phyloP scores from a whole-genome alignment of 176 grass and related monocot species.

The Eragrostis curvula region DNA sequence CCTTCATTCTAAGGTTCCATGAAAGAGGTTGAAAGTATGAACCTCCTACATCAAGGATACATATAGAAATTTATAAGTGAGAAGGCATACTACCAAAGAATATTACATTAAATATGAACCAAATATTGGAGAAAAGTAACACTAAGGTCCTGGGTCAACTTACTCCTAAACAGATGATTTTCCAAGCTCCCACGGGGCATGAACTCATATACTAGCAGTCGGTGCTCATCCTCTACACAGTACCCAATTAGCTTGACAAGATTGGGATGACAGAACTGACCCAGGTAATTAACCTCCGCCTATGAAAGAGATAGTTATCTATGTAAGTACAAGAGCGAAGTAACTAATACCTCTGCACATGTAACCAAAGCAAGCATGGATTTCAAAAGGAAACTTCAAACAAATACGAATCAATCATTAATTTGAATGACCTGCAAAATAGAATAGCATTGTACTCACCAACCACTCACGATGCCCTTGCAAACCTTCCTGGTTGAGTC shows the following conservation, averaged over 20 bases:
- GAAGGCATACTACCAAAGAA: not conserved
- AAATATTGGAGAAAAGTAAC: not conserved
- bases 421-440: conserved; percentile 22
- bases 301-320: conserved; percentile 37
- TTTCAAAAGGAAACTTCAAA: conserved; percentile 26
- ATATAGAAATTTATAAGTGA: conserved; percentile 33
- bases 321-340: conserved; percentile 29
- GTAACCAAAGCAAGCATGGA: not conserved
- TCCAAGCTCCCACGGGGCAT: conserved; percentile 97
- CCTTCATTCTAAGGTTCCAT: conserved; percentile 94
- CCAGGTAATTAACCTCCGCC: conserved; percentile 93
- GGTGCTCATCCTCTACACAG: conserved; percentile 82
- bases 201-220: conserved; percentile 88
- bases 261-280: conserved; percentile 84
- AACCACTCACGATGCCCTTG: conserved; percentile 93
- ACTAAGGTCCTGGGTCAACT: conserved; percentile 34
- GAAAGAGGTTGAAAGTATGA: conserved; percentile 76
- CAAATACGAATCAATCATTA: not conserved
- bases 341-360: not conserved
- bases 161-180: conserved; percentile 97
- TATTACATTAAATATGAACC: conserved; percentile 2
- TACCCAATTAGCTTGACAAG: conserved; percentile 90
- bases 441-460: conserved; percentile 53
- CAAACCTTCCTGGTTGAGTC: conserved; percentile 74
- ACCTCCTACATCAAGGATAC: conserved; percentile 65